These are phyloP conservation scores for Decorospora gaudefroyi DNA, from an alignment of 2,329 filamentous ascomycete genomes.

Conservation along the genomic window DNA sequence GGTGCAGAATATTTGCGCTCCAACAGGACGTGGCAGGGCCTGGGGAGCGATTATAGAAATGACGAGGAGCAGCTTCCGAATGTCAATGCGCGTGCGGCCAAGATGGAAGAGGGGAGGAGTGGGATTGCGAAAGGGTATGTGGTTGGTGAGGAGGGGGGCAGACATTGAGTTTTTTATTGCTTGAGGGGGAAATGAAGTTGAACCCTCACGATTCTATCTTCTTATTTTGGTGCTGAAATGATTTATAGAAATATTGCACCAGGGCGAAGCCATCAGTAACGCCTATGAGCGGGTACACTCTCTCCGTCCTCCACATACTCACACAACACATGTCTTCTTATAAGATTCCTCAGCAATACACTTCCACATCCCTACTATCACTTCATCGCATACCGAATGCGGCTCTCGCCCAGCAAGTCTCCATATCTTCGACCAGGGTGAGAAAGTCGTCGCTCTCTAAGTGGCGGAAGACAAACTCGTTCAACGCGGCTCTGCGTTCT, in stretches of 20 bases:
- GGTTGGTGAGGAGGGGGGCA: constrained; percentile 61
- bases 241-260: too few species aligned
- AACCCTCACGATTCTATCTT: too few species aligned
- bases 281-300: too few species aligned
- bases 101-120: constrained; percentile 81
- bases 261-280: too few species aligned
- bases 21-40: constrained; percentile 84
- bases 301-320: constrained; percentile 5
- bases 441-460: constrained; percentile 57
- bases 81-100: constrained; percentile 57
- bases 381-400: constrained; percentile 25
- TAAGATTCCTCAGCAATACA: too few species aligned
- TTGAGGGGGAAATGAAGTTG: not conserved
- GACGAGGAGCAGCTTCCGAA: constrained; percentile 61
- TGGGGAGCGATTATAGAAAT: constrained; percentile 80
- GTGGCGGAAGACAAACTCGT: constrained; percentile 57
- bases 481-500: constrained; percentile 50
- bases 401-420: constrained; percentile 52
- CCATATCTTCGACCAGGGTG: constrained; percentile 57
- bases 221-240: too few species aligned
- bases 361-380: too few species aligned
- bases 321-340: not conserved
- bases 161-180: constrained; percentile 25
- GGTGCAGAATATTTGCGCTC: constrained; percentile 85
- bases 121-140: constrained; percentile 89